Conservation (phyloP, 768 basidiomycete species). For the Mycena capillaripes region DNA sequence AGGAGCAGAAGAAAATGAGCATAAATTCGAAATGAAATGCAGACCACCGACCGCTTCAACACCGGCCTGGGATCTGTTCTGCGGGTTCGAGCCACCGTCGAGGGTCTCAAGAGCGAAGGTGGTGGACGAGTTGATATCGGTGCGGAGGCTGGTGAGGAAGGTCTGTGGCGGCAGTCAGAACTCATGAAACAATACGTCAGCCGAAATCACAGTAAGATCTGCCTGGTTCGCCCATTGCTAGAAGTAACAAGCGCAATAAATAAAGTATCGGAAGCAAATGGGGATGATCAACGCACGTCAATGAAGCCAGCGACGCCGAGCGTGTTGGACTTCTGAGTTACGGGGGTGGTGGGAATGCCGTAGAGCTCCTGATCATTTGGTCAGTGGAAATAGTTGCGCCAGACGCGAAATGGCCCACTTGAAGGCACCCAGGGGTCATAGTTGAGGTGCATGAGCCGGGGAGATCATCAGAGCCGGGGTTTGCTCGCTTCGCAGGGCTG, state of each 20-base stretch:
- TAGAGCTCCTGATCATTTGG: conserved; percentile 37
- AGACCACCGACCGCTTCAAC: conserved; percentile 41
- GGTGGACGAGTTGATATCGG: conserved; percentile 36
- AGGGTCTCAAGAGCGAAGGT: conserved; percentile 39
- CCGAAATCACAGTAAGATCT: conserved; percentile 2
- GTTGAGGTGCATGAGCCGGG: conserved; percentile 34
- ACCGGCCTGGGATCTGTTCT: conserved; percentile 26
- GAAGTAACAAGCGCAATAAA: background rate
- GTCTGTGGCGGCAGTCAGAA: conserved; percentile 39
- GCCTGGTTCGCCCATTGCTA: conserved; percentile 3
- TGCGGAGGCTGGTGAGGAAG: conserved; percentile 38
- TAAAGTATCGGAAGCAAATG: background rate
- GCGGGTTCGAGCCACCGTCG: conserved; percentile 42
- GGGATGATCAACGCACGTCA: conserved; percentile 9
- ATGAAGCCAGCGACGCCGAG: conserved; percentile 40
- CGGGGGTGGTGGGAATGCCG: conserved; percentile 39
- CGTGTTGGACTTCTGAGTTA: conserved; percentile 35
- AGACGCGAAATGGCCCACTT: background rate
- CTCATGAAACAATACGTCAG: background rate
- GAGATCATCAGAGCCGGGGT: conserved; percentile 21
- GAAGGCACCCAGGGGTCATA: conserved; percentile 39
- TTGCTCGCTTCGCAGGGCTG: background rate
- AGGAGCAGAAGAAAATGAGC: no score
- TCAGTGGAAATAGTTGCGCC: background rate
- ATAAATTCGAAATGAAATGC: conserved; percentile 13